These are phyloP conservation scores for Penicillium dipodomyicola DNA, from an alignment of 495 filamentous ascomycete species.

Conservation along the genomic window DNA sequence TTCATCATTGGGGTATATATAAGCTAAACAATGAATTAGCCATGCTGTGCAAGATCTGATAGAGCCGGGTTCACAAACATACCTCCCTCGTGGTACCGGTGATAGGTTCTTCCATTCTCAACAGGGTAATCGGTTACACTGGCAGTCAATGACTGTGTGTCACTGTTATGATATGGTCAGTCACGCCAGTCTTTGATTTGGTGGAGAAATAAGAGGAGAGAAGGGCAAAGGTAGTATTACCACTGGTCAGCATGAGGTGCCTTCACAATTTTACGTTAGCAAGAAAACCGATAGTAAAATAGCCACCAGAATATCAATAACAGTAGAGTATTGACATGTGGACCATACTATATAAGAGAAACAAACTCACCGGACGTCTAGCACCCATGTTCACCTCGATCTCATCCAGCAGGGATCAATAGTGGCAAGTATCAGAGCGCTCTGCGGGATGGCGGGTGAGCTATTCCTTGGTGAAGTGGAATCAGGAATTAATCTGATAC, in stretches of 20 bases:
- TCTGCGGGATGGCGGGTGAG: constrained; percentile 11
- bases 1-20: constrained; percentile 59
- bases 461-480: constrained; percentile 15
- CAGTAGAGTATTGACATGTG: neutral
- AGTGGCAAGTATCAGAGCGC: constrained; percentile 1
- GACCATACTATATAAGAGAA: neutral
- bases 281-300: constrained; percentile 3
- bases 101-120: constrained; percentile 57
- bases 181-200: neutral
- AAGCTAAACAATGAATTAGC: constrained; percentile 36
- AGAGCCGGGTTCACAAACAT: constrained; percentile 20
- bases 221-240: constrained; percentile 13
- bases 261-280: constrained; percentile 29
- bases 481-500: constrained; percentile 8
- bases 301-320: neutral
- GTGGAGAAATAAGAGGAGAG: neutral
- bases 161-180: constrained; percentile 29
- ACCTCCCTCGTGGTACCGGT: constrained; percentile 57
- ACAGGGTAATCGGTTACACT: constrained; percentile 52
- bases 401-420: constrained; percentile 9
- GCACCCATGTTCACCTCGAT: constrained; percentile 21
- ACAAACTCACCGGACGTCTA: constrained; percentile 24
- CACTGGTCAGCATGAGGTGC: constrained; percentile 25
- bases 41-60: neutral
- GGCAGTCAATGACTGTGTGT: constrained; percentile 50